Conservation (phyloP, 2,329 filamentous ascomycete genomes). For the Xylaria sp. region DNA sequence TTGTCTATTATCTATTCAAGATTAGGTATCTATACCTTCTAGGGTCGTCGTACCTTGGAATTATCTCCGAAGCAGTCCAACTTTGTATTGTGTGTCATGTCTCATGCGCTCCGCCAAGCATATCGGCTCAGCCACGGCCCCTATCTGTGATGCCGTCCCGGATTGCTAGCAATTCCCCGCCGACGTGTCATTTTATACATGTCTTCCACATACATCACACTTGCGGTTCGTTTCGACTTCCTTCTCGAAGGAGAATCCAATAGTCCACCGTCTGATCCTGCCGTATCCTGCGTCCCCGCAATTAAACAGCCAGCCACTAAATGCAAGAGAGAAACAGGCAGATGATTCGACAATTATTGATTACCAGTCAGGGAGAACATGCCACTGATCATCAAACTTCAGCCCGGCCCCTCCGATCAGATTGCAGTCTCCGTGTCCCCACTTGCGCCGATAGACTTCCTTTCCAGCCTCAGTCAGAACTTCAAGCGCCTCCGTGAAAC, state of each 20-base stretch:
- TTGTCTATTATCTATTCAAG: neutral
- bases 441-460: slow-evolving; percentile 54
- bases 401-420: slow-evolving; percentile 52
- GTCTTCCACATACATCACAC: neutral
- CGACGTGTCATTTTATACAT: neutral
- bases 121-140: neutral
- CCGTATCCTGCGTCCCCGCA: neutral
- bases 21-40: neutral
- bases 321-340: neutral
- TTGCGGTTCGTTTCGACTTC: neutral
- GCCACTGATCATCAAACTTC: slow-evolving; percentile 58
- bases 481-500: slow-evolving; percentile 49
- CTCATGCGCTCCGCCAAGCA: neutral
- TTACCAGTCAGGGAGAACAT: slow-evolving; percentile 56
- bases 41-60: neutral
- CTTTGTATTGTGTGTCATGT: neutral
- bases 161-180: neutral
- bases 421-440: slow-evolving; percentile 59
- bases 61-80: neutral
- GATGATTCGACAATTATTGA: neutral
- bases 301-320: neutral
- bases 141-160: neutral
- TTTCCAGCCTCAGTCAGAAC: slow-evolving; percentile 52
- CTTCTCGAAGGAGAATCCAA: neutral
- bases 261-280: neutral